phyloP scores from a whole-genome alignment of 2,329 filamentous ascomycete genomes.

The Cladosporium sp. region DNA sequence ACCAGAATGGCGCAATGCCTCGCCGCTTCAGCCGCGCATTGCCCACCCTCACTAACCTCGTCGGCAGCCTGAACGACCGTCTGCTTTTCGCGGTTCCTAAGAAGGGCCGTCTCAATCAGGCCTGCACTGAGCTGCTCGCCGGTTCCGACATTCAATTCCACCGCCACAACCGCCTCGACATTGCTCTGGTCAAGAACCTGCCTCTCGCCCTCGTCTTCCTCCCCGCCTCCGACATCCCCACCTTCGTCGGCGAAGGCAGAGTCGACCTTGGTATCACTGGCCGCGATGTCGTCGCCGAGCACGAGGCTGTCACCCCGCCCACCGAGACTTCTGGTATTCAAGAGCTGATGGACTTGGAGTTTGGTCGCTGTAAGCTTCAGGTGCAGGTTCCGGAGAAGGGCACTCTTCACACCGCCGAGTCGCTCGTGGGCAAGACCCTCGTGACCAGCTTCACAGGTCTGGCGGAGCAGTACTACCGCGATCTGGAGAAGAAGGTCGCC shows the following conservation, averaged over 20 bases:
- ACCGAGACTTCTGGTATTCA: slow-evolving; percentile 61
- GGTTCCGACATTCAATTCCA: slow-evolving; percentile 96
- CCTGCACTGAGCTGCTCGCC: slow-evolving; percentile 81
- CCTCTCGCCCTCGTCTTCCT: slow-evolving; percentile 95
- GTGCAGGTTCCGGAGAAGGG: slow-evolving; percentile 95
- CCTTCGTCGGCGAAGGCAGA: slow-evolving; percentile 90
- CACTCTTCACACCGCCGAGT: slow-evolving; percentile 59
- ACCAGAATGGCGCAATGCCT: slow-evolving; percentile 10
- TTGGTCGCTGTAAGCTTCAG: slow-evolving; percentile 87
- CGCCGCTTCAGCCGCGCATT: slow-evolving; percentile 26
- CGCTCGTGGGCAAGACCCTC: slow-evolving; percentile 87
- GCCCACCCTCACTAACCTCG: slow-evolving; percentile 34
- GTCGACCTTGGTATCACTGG: slow-evolving; percentile 95
- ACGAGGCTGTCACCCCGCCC: slow-evolving; percentile 49
- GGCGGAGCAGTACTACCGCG: slow-evolving; percentile 75
- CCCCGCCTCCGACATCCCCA: slow-evolving; percentile 93
- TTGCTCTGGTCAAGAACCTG: slow-evolving; percentile 95
- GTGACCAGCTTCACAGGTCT: slow-evolving; percentile 92
- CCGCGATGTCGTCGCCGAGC: slow-evolving; percentile 84
- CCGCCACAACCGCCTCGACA: slow-evolving; percentile 90
- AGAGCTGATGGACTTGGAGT: slow-evolving; percentile 83
- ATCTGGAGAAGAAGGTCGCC: slow-evolving; percentile 56
- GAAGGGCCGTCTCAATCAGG: slow-evolving; percentile 90
- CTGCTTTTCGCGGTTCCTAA: slow-evolving; percentile 97
- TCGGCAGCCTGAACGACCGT: slow-evolving; percentile 75